These are phyloP conservation scores for Trichoderma virens DNA, from an alignment of 495 filamentous ascomycete species.

Conservation along the genomic window DNA sequence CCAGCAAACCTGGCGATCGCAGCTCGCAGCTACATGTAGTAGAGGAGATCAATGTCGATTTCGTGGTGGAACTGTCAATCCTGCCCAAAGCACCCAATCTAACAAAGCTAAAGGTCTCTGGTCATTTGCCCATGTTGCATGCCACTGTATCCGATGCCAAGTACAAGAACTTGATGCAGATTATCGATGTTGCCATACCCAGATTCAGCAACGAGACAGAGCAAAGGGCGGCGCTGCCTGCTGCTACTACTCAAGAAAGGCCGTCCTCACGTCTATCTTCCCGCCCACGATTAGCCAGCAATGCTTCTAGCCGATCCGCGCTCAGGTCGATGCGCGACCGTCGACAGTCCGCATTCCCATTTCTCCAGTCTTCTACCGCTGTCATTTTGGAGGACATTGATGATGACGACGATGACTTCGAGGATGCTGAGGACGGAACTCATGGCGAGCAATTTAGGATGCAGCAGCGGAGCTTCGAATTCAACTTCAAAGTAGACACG, in stretches of 20 bases:
- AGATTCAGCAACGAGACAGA: constrained; percentile 56
- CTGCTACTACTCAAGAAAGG: constrained; percentile 14
- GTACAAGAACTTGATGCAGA: constrained; percentile 91
- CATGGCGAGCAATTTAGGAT: constrained; percentile 57
- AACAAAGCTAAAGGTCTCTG: constrained; percentile 85
- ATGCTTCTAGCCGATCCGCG: constrained; percentile 27
- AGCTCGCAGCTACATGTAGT: constrained; percentile 80
- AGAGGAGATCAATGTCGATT: constrained; percentile 94
- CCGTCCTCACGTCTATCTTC: constrained; percentile 56
- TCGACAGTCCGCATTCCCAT: constrained; percentile 36
- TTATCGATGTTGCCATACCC: constrained; percentile 92
- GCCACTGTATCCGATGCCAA: constrained; percentile 88
- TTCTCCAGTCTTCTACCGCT: constrained; percentile 59
- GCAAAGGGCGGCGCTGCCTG: neutral
- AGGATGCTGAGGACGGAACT: constrained; percentile 53
- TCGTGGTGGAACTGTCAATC: constrained; percentile 85
- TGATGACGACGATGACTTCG: constrained; percentile 51
- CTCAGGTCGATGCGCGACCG: constrained; percentile 21
- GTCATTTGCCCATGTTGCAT: constrained; percentile 85
- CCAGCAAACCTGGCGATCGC: constrained; percentile 55
- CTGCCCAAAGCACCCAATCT: constrained; percentile 88
- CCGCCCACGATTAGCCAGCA: constrained; percentile 46
- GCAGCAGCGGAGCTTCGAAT: constrained; percentile 84
- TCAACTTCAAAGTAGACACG: constrained; percentile 90
- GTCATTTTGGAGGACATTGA: constrained; percentile 71